Conservation (phyloP, 225 moss, liverwort and hornwort species). For the Polytrichum formosum region DNA sequence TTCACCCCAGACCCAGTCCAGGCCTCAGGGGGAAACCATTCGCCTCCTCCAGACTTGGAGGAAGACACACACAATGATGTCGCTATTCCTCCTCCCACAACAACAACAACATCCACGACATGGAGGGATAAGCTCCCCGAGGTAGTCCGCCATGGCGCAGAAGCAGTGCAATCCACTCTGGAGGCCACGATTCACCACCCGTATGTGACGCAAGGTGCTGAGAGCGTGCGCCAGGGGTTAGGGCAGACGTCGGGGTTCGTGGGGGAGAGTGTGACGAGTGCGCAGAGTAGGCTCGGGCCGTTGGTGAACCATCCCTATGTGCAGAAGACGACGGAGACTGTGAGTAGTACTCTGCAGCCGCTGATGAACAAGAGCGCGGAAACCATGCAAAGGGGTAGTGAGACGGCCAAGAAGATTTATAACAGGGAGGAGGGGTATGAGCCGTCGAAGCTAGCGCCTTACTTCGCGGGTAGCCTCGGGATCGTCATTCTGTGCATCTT, state of each 20-base stretch:
- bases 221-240: conserved; percentile 35
- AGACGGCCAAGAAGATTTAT: conserved; percentile 49
- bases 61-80: no score
- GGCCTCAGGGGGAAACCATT: neutral
- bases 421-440: conserved; percentile 61
- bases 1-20: neutral
- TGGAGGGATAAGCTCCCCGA: conserved; percentile 38
- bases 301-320: conserved; percentile 40
- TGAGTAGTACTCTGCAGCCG: conserved; percentile 38
- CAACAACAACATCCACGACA: conserved; percentile 2
- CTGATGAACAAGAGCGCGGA: conserved; percentile 35
- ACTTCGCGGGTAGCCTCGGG: conserved; percentile 23
- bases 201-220: conserved; percentile 32
- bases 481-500: conserved; percentile 31
- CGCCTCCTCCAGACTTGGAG: neutral
- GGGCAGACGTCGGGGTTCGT: conserved; percentile 8
- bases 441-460: conserved; percentile 46
- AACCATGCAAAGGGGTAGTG: conserved; percentile 40
- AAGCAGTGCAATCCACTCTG: conserved; percentile 25
- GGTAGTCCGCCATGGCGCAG: conserved; percentile 26
- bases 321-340: conserved; percentile 35
- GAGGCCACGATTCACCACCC: conserved; percentile 44
- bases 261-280: conserved; percentile 30
- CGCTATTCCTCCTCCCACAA: neutral
- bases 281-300: conserved; percentile 40